Percentiles rank a stretch among this genome's conserved stretches.
These are phyloP conservation scores for Camelina sativa DNA, from an alignment of 345 rosid species.

Conservation along the genomic window DNA sequence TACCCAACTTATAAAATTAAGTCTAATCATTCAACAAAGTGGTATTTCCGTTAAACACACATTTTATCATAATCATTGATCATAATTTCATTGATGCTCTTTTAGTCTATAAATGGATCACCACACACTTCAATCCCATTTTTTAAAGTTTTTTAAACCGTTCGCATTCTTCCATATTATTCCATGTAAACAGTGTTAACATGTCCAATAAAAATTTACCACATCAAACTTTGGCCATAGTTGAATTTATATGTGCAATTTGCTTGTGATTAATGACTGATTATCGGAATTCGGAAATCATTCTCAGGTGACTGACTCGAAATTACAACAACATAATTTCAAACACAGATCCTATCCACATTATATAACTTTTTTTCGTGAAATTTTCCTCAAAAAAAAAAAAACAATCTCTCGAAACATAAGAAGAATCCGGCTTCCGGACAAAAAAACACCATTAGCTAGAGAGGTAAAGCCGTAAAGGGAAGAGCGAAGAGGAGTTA, in stretches of 20 bases:
- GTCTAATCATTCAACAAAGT: conserved; percentile 35
- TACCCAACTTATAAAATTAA: conserved; percentile 29
- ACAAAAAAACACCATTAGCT: conserved; percentile 42
- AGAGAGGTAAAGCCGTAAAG: conserved; percentile 22
- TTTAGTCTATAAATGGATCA: conserved; percentile 9
- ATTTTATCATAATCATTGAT: conserved; percentile 15
- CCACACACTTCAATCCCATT: neutral
- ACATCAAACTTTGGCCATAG: neutral
- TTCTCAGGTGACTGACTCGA: conserved; percentile 13
- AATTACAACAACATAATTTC: conserved; percentile 26
- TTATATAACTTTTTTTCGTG: neutral
- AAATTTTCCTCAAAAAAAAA: neutral
- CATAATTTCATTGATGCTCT: conserved; percentile 13
- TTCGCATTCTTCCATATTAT: neutral
- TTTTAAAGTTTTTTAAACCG: neutral
- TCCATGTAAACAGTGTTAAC: neutral
- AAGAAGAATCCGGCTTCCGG: conserved; percentile 45
- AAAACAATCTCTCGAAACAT: conserved; percentile 12
- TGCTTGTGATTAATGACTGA: neutral
- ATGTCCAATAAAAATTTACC: neutral
- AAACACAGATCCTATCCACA: conserved; percentile 38
- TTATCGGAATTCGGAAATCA: neutral
- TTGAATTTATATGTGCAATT: neutral
- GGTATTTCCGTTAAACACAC: conserved; percentile 31
- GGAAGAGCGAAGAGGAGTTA: neutral